A percentile compares a stretch with the other conserved stretches of the same genome.
Conservation (phyloP, 768 basidiomycete species). For the Lentinula edodes region DNA sequence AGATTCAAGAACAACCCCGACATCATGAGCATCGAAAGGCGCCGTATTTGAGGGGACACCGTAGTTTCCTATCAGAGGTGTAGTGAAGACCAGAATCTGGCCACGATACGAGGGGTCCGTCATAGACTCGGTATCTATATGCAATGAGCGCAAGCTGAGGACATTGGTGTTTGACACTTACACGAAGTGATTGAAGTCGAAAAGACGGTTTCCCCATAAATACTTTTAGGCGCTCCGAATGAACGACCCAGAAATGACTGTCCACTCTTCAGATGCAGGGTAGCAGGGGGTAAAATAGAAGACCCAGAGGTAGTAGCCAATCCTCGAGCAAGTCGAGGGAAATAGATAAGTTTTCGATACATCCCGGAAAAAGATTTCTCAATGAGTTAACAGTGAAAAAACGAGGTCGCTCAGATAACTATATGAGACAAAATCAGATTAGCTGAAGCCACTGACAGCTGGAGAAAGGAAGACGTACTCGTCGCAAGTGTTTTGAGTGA, state of each 20-base stretch:
- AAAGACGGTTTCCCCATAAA: constrained; percentile 97
- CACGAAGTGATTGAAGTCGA: constrained; percentile 98
- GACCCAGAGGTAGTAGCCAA: constrained; percentile 55
- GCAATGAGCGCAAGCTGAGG: constrained; percentile 7
- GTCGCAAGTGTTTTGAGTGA: constrained; percentile 85
- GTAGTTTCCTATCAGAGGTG: constrained; percentile 98
- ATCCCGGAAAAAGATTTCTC: constrained; percentile 36
- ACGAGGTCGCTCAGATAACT: constrained; percentile 92
- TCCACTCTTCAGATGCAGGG: constrained; percentile 89
- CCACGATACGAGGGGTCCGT: constrained; percentile 98
- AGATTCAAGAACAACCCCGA: constrained; percentile 88
- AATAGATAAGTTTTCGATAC: constrained; percentile 47
- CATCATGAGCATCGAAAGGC: constrained; percentile 66
- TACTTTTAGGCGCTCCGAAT: constrained; percentile 84
- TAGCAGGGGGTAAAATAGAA: constrained; percentile 53
- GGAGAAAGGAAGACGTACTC: constrained; percentile 45
- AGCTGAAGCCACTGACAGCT: constrained; percentile 10
- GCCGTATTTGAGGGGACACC: constrained; percentile 84
- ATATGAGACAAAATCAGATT: not conserved
- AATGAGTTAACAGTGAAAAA: constrained; percentile 55
- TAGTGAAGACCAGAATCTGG: constrained; percentile 98
- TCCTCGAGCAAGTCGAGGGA: constrained; percentile 48
- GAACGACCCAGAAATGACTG: constrained; percentile 86
- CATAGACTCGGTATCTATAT: constrained; percentile 97
- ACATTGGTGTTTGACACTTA: constrained; percentile 30